phyloP scores from a whole-genome alignment of 345 rosid genomes.

The Rhizophora apiculata region DNA sequence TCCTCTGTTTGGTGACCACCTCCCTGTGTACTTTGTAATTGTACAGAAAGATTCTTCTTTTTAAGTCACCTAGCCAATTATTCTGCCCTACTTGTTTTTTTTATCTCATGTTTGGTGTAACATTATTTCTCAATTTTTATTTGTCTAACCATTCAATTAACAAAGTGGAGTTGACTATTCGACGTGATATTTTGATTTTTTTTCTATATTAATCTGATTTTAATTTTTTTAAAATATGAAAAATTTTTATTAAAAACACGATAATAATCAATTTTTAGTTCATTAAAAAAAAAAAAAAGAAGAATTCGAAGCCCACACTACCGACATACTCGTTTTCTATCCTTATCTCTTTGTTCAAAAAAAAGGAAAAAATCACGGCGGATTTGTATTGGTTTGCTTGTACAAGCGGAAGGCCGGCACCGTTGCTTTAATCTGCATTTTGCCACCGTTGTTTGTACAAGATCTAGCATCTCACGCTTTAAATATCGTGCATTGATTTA shows the following conservation, averaged over 20 bases:
- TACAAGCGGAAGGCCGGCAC: background rate
- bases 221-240: too few species aligned
- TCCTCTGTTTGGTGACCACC: background rate
- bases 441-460: background rate
- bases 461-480: slow-evolving; percentile 7
- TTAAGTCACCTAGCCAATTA: background rate
- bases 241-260: too few species aligned
- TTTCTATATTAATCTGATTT: too few species aligned
- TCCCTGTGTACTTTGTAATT: slow-evolving; percentile 4
- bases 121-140: too few species aligned
- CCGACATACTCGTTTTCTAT: too few species aligned
- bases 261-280: too few species aligned
- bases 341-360: too few species aligned
- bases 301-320: too few species aligned
- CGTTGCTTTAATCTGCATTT: background rate
- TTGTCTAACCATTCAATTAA: background rate
- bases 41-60: background rate
- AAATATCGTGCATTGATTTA: background rate
- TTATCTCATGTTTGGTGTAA: too few species aligned
- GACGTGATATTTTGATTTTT: too few species aligned
- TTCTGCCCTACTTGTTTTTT: too few species aligned
- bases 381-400: slow-evolving; percentile 17
- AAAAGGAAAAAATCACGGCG: background rate
- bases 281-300: too few species aligned
- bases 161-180: background rate